phyloP scores from a whole-genome alignment of 441 rosid genomes.

The Croton setiger region DNA sequence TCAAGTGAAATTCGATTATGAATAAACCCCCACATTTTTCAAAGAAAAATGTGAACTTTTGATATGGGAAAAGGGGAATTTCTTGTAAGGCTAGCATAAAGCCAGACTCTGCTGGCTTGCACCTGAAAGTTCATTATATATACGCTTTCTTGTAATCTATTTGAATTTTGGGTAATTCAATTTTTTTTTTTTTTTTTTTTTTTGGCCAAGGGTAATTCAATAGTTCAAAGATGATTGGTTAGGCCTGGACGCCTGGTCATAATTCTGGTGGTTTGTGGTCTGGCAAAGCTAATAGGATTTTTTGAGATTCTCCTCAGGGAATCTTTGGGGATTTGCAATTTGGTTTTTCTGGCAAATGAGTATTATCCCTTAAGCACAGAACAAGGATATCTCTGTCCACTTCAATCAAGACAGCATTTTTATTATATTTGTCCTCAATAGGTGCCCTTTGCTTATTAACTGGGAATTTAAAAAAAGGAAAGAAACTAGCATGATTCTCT shows the following conservation, averaged over 20 bases:
- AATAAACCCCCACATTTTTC: neutral
- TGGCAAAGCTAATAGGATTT: conserved; percentile 22
- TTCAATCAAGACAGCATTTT: conserved; percentile 25
- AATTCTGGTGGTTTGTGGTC: conserved; percentile 20
- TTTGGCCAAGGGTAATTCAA: no score
- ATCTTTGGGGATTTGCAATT: conserved; percentile 32
- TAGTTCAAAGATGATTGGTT: neutral
- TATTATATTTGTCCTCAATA: conserved; percentile 15
- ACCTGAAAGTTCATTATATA: conserved; percentile 2
- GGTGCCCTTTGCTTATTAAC: conserved; percentile 12
- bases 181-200: no score
- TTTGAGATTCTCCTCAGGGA: conserved; percentile 24
- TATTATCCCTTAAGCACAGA: conserved; percentile 9
- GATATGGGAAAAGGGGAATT: neutral
- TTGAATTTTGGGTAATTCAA: neutral
- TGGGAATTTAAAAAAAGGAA: conserved; percentile 26
- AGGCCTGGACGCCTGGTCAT: conserved; percentile 14
- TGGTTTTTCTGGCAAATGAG: conserved; percentile 22
- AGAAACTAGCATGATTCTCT: conserved; percentile 22
- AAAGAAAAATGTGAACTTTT: neutral
- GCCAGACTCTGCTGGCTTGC: no score
- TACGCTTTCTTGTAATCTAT: neutral
- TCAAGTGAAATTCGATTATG: neutral
- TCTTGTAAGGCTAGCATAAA: neutral
- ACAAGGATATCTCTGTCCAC: conserved; percentile 25